These are phyloP conservation scores for Xylariaceae sp. DNA, from an alignment of 2,329 filamentous ascomycete genomes.

Conservation along the genomic window DNA sequence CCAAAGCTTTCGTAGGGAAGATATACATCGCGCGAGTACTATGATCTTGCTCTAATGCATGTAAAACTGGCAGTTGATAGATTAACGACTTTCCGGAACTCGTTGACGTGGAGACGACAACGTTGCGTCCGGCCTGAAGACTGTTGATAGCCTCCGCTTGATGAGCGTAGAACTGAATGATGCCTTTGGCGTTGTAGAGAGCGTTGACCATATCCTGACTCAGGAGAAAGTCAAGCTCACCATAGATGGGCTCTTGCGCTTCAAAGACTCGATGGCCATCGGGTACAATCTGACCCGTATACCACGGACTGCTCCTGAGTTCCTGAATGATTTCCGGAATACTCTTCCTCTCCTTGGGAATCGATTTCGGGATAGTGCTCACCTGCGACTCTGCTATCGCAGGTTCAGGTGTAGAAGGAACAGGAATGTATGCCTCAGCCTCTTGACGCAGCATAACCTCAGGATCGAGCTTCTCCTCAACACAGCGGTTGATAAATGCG, in stretches of 20 bases:
- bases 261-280: constrained; percentile 91
- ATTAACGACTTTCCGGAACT: constrained; percentile 98
- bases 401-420: constrained; percentile 43
- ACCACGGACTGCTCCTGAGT: constrained; percentile 78
- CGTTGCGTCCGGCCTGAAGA: constrained; percentile 72
- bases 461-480: constrained; percentile 59
- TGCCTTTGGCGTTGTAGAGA: constrained; percentile 83
- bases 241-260: constrained; percentile 73
- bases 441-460: constrained; percentile 58
- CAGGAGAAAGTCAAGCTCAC: constrained; percentile 76
- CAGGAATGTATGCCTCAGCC: constrained; percentile 57
- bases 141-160: constrained; percentile 92
- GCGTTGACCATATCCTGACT: constrained; percentile 95
- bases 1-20: constrained; percentile 93
- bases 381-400: constrained; percentile 31
- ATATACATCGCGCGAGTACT: constrained; percentile 90
- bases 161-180: constrained; percentile 82
- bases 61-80: constrained; percentile 88
- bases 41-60: constrained; percentile 73
- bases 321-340: constrained; percentile 83
- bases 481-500: constrained; percentile 69
- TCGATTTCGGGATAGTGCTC: constrained; percentile 57
- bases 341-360: constrained; percentile 72
- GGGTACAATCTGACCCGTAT: constrained; percentile 85
- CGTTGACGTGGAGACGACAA: constrained; percentile 91